Evolutionary conservation across 179 eudicot species (phyloP), one percentile per base, ranked within the genome.

Genomic region (Spergularia azorica): DNA sequence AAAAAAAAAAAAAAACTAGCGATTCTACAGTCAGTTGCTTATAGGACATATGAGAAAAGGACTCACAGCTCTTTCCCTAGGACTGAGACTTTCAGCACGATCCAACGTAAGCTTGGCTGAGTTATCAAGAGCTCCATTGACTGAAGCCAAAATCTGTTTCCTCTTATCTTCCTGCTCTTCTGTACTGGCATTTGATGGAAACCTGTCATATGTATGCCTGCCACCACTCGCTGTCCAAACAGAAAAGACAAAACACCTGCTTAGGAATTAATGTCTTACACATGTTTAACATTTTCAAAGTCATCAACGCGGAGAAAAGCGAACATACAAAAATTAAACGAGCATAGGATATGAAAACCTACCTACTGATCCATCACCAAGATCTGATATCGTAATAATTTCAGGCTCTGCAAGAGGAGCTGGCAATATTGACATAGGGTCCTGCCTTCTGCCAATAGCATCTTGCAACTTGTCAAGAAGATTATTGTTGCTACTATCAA

Each of bases 381-480:
- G 78, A 75, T 94, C 97, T 71, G 97, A 89, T 62, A 95, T 88
- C 18, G 98, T 93, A 81, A 95, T 83, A 80, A 91, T 89, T 83
- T 95, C 99, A 56, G 93, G 94, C 77, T 90, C 97, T 74, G 77
- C 71, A 73, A 71, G 70, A 71, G 86, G 83, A 57, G 90, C 71
- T 16, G 94, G 98, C 75, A 95, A 86, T 76, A 95, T 84, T 70
- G 99, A 93, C 71, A 84, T 75, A 77, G 96, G 98, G 82, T 93
- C 88, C 82, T 95, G 98, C 71, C 97, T 90, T 86, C 99, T 91
- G 76, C 99, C 99, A 75, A 89, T 85, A 41, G 99, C 98, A 88
- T 95, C 99, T 88, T 95, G 99, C 87, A 95, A 86, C 88, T 90
- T 95, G 85, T 95, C 97, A 79, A 95, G 93, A 84, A 95, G 99